Evolutionary conservation across 441 rosid species (phyloP).

Genomic region (Brassica balearica): DNA sequence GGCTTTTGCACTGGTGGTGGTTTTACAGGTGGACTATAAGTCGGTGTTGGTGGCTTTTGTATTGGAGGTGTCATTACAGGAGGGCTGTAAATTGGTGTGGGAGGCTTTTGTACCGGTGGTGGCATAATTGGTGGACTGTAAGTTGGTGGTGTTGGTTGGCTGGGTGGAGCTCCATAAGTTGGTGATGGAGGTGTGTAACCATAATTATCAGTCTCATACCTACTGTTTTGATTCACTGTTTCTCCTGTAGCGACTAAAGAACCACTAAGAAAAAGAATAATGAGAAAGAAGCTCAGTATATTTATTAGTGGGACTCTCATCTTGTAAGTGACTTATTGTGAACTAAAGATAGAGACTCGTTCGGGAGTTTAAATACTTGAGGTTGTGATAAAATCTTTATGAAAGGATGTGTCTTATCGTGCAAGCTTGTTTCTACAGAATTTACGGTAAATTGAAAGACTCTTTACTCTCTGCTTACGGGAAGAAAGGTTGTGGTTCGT

Average conservation of each 20-base stretch:
- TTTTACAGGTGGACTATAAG: background rate
- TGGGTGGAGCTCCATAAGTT: conserved; percentile 27
- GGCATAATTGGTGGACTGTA: background rate
- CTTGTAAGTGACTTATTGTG: conserved; percentile 14
- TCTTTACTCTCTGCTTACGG: conserved; percentile 1
- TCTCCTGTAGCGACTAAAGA: conserved; percentile 22
- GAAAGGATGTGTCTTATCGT: conserved; percentile 4
- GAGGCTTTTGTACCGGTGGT: background rate
- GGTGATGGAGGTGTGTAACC: conserved; percentile 41
- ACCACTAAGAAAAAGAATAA: conserved; percentile 18
- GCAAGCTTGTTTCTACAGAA: conserved; percentile 9
- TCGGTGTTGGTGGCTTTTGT: background rate
- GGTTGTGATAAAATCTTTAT: conserved; percentile 5
- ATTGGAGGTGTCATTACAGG: too few species aligned
- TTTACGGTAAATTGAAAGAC: conserved; percentile 16
- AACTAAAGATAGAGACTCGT: conserved; percentile 9
- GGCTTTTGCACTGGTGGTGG: background rate
- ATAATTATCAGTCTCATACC: conserved; percentile 12
- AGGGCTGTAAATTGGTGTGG: background rate
- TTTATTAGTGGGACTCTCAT: conserved; percentile 36
- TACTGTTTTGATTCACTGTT: conserved; percentile 1
- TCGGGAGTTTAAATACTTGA: conserved; percentile 26
- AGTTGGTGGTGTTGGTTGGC: background rate
- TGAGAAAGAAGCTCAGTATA: conserved; percentile 15
- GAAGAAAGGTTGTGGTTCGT: conserved; percentile 37